Evolutionary conservation across 2,329 filamentous ascomycete species (phyloP), one percentile per base, ranked within the genome.

Genomic region (Leptographium galeiforme): DNA sequence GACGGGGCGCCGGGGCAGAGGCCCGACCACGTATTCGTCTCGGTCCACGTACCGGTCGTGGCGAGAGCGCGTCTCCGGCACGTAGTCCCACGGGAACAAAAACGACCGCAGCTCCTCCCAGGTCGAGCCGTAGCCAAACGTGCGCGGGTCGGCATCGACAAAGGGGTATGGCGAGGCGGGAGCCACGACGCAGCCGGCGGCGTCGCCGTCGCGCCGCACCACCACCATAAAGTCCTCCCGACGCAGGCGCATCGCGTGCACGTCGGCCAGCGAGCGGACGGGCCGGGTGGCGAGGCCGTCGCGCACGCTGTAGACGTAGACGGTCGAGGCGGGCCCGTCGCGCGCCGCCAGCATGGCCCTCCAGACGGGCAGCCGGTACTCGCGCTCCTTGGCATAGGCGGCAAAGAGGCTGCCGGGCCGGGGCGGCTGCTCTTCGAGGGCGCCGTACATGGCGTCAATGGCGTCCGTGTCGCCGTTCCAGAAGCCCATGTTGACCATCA

Each of bases 221-320:
- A 58, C 48, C 11, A 60, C 56, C 55, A 60, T 57, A 34, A 60
- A 57, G 38, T 59, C 57, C 8, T 57, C 55, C 39, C 51, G 51
- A 18, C 54, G 52, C 40, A 59, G 40, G 4, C 56, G 56, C 19
- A 46, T 48, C 36, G 38, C 30, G 51, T 59, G 56, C 39, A 60
- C 58, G 19, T 60, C 58, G 30, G 51, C 56, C 16, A 60, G 57
- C 18, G 52, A 49, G 41, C 55, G 49, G 44, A 59, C 39, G 6
- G 75, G 79, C 33, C 53, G 51, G 11, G 47, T 47, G 19, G 56
- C 51, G 32, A 33, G 43, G 40, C 57, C 56, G 65, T 87, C 87
- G 63, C 87, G 84, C 2, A 87, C 80, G 8, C 70, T 70, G 68
- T 72, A 78, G 57, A 78, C 69, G 19, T 69, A 67, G 6, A 75